Percentiles rank a stretch among this genome's conserved stretches.
Conservation (phyloP, 805 yeast genomes). For the Lipomyces spencermartinsiae region DNA sequence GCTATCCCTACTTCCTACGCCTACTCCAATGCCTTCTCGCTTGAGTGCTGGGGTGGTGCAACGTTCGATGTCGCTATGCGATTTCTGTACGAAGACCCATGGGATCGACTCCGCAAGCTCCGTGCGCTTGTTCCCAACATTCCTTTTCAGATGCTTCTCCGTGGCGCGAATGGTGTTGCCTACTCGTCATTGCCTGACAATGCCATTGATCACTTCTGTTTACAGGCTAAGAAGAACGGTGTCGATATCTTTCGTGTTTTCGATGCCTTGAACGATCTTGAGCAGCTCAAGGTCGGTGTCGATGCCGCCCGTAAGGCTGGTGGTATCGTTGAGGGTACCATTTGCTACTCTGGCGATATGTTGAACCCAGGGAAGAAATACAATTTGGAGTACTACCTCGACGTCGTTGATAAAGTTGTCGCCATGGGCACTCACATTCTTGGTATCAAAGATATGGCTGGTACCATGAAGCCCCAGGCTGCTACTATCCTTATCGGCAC, state of each 20-base stretch:
- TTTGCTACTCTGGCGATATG: constrained; percentile 99
- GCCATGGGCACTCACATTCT: constrained; percentile 93
- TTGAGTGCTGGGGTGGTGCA: constrained; percentile 99
- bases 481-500: constrained; percentile 81
- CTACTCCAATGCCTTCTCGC: constrained; percentile 84
- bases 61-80: constrained; percentile 99
- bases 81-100: constrained; percentile 97
- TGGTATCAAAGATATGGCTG: constrained; percentile 99
- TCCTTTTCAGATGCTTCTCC: constrained; percentile 98
- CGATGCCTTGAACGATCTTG: constrained; percentile 95
- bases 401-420: constrained; percentile 81
- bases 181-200: constrained; percentile 97
- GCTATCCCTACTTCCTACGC: constrained; percentile 96
- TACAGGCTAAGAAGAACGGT: constrained; percentile 93
- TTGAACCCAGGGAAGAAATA: constrained; percentile 93
- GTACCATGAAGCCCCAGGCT: constrained; percentile 95
- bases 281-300: constrained; percentile 95
- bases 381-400: constrained; percentile 86
- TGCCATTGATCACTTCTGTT: constrained; percentile 95
- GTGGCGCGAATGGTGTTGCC: constrained; percentile 99
- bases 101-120: constrained; percentile 91
- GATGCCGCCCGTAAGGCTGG: constrained; percentile 98
- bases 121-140: constrained; percentile 94
- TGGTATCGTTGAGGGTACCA: constrained; percentile 98
- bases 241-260: constrained; percentile 98